A percentile compares a stretch with the other conserved stretches of the same genome.
These are phyloP conservation scores for Fragaria nilgerrensis DNA, from an alignment of 306 rosid genomes.

Conservation along the genomic window DNA sequence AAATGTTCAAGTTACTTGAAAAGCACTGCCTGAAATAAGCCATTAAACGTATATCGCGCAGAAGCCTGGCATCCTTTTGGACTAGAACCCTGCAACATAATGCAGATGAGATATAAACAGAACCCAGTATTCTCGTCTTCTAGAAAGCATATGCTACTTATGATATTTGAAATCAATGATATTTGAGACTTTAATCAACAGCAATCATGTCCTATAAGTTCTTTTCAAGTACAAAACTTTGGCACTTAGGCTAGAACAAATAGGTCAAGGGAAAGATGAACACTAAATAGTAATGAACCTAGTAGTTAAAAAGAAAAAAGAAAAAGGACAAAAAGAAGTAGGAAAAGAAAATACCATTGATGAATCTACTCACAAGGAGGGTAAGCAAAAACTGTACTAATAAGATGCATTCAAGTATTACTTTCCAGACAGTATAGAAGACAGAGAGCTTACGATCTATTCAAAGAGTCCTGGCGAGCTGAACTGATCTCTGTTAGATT, in stretches of 20 bases:
- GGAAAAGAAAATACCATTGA: neutral
- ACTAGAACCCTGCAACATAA: constrained; percentile 51
- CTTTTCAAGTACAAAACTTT: neutral
- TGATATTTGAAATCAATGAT: too few relatives aligned
- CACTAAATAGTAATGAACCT: neutral
- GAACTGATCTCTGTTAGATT: constrained; percentile 70
- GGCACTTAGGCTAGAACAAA: neutral
- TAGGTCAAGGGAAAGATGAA: neutral
- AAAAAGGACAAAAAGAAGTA: neutral
- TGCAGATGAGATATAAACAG: constrained; percentile 10
- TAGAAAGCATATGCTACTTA: constrained; percentile 6
- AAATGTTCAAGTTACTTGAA: constrained; percentile 52
- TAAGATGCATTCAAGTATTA: neutral
- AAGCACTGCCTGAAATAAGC: constrained; percentile 91
- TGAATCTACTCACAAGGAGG: neutral
- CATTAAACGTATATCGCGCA: constrained; percentile 72
- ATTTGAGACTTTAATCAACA: neutral
- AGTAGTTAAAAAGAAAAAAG: neutral
- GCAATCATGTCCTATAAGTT: constrained; percentile 2
- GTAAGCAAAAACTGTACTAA: constrained; percentile 1
- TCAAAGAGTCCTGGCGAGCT: constrained; percentile 67
- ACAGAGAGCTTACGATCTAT: constrained; percentile 66
- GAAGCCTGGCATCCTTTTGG: constrained; percentile 62
- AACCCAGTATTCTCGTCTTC: neutral
- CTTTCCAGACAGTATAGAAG: neutral